Evolutionary conservation across 1,284 basidiomycete genomes (phyloP), one percentile per base, ranked within the genome.

Genomic region (Apiotrichum gracile): DNA sequence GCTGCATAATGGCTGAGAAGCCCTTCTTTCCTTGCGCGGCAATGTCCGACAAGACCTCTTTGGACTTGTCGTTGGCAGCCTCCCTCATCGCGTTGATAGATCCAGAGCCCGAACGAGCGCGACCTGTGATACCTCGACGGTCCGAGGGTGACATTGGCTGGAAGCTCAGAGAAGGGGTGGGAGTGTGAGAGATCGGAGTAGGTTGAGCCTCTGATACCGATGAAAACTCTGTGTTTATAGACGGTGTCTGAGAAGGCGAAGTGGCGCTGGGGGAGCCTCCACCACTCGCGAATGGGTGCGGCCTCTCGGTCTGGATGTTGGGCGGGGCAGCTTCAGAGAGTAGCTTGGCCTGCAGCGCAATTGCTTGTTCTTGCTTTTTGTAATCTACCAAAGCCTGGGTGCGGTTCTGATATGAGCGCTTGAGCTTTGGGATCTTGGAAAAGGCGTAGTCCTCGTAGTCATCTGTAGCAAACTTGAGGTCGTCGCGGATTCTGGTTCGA

Each of bases 401-500:
- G 71, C 89, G 91, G 75, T 83, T 86, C 14, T 81, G 70, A 68
- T 94, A 93, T 29, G 79, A 75, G 44, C 83, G 80, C 76, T 89
- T 90, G 43, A 92, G 76, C 64, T 84, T 85, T 1, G 88, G 88
- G 8, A 92, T 78, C 19, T 80, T 77, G 51, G 79, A 82, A 65
- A 88, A 86, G 13, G 84, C 84, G 67, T 85, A 90, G 22, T 92
- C 89, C 27, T 81, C 80, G 73, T 92, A 90, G 19, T 84, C 82
- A 53, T 73, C 68, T 16, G 79, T 78, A 0, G 89, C 88, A 9
- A 82, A 81, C 71, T 89, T 91, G 58, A 91, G 74, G 66, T 91
- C 89, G 61, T 92, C 89, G 64, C 86, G 87, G 68, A 94, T 87
- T n/a, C 88, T 83, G 69, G 87, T 88, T 27, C 87, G 81, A 25